These are phyloP conservation scores for Tagetes erecta DNA, from an alignment of 129 eudicot species.

Conservation along the genomic window DNA sequence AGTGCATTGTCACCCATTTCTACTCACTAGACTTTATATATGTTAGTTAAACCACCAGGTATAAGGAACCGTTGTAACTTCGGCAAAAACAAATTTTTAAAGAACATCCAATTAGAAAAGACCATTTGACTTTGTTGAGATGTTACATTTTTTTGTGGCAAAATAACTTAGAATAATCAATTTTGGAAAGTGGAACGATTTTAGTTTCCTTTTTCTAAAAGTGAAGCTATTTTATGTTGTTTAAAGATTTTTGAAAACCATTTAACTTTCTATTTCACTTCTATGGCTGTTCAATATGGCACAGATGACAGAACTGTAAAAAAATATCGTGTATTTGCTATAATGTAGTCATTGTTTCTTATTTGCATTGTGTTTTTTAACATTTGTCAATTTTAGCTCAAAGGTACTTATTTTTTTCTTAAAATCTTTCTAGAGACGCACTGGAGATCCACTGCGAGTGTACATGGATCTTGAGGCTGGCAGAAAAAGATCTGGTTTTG, in stretches of 20 bases:
- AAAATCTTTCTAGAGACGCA: slow-evolving; percentile 55
- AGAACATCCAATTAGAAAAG: neutral
- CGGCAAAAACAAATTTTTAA: neutral
- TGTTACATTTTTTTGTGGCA: neutral
- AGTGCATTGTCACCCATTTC: neutral
- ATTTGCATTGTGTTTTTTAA: neutral
- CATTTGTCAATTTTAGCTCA: slow-evolving; percentile 8
- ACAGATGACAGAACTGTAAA: neutral
- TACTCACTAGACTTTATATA: neutral
- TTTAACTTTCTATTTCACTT: neutral
- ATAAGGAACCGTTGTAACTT: neutral
- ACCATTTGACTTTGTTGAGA: neutral
- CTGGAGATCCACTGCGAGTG: slow-evolving; percentile 87
- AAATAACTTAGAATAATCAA: neutral
- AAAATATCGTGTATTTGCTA: slow-evolving; percentile 1
- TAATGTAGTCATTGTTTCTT: neutral
- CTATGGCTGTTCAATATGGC: neutral
- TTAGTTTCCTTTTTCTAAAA: neutral
- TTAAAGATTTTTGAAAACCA: neutral
- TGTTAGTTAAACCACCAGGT: neutral
- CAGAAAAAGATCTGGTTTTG: slow-evolving; percentile 78
- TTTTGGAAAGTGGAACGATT: neutral
- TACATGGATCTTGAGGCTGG: slow-evolving; percentile 99
- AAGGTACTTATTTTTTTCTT: neutral
- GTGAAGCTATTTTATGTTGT: neutral